Conservation (phyloP, 2,329 filamentous ascomycete genomes). For the Cytospora piceicola region DNA sequence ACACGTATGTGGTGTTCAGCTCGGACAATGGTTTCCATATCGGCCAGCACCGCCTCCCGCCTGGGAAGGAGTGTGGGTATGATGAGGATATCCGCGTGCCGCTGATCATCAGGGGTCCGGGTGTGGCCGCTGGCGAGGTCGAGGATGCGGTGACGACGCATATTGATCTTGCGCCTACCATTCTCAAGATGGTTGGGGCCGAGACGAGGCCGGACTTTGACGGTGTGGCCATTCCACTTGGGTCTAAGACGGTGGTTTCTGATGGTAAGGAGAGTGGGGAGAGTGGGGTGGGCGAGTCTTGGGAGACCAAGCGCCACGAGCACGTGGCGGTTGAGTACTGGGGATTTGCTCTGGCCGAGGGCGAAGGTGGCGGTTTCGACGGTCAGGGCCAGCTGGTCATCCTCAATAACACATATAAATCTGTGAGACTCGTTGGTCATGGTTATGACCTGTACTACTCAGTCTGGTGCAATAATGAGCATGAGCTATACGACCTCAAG, state of each 20-base stretch:
- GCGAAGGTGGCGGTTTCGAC: constrained; percentile 31
- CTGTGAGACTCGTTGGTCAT: constrained; percentile 52
- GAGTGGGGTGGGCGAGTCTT: too few relatives aligned
- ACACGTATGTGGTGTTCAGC: constrained; percentile 62
- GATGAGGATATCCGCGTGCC: constrained; percentile 65
- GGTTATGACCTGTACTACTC: constrained; percentile 64
- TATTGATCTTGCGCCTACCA: constrained; percentile 65
- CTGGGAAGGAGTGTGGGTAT: constrained; percentile 61
- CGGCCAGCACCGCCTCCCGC: constrained; percentile 60
- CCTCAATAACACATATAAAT: constrained; percentile 55
- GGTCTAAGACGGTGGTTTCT: background rate
- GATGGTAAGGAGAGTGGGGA: accelerated
- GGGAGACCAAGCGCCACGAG: constrained; percentile 43
- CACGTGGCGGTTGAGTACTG: constrained; percentile 55
- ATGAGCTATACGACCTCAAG: constrained; percentile 64
- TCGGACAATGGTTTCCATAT: constrained; percentile 65
- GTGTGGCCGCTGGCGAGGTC: constrained; percentile 47
- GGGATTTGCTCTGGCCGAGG: constrained; percentile 43
- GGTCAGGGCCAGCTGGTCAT: constrained; percentile 21
- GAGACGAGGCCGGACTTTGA: constrained; percentile 57
- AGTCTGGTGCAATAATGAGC: constrained; percentile 68
- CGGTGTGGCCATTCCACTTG: constrained; percentile 52
- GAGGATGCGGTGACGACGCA: constrained; percentile 60
- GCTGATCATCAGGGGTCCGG: constrained; percentile 63
- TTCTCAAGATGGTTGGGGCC: constrained; percentile 51